Base-by-base conservation (phyloP, 2,329 filamentous ascomycete genomes). In the Ophiostoma tasmaniense region DNA sequence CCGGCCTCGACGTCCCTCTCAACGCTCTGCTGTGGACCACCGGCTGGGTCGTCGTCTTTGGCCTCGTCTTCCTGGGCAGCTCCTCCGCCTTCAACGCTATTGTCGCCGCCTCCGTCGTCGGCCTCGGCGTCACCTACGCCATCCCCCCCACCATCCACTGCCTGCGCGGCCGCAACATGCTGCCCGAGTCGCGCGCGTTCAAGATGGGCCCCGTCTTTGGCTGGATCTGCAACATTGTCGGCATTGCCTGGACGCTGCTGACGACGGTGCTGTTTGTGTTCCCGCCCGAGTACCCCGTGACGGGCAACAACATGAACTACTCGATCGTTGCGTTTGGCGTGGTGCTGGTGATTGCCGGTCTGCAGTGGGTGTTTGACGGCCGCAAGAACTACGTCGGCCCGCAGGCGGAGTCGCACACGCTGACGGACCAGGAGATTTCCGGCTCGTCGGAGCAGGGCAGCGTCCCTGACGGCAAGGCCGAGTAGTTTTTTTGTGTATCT, bases 201-300 rank as follows among this genome's bases (percentile, higher is more conserved):
- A 75, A 75, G 28, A 72, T 81, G 8, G 74, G 76, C 0, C 67
- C 66, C 5, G 77, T 75, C 74, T 71, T 80, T 1, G 79, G 79
- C 7, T 81, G 79, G 79, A 75, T 73, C 0, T 68, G 70, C 6
- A 75, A 76, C 70, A 30, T 76, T 55, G 73, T 85, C 35, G 89
- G 90, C 5, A 81, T 93, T 64, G 79, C 80, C 0, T 93, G 89
- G 78, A 85, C 89, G 1, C 78, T 86, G 14, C 76, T 92, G n/a
- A 92, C 90, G 0, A 92, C 89, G 0, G 86, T 92, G 0, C 81
- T 93, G 0, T 92, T 92, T 78, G 82, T 92, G 25, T 91, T 92
- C 77, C 90, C 90, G 2, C 90, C 90, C 0, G 83, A 82, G 8
- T 75, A 88, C 3, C 89, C 88, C 0, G 87, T 89, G 1, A 87